Evolutionary conservation across 805 yeast species (phyloP).

Genomic region (Metschnikowia henanensis): DNA sequence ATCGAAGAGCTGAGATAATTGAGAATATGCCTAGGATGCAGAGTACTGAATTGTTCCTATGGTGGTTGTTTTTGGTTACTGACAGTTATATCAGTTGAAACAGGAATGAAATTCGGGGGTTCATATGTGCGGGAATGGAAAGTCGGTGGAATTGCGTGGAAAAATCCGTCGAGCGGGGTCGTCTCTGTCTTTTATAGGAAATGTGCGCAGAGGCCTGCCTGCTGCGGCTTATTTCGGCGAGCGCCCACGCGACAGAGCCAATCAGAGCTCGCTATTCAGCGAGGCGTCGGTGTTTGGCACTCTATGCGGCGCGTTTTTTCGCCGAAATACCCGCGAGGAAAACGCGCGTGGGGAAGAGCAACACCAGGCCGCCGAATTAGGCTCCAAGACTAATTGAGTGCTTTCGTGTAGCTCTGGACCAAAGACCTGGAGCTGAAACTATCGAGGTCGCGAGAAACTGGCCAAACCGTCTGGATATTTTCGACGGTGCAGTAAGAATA

Average conservation of each 20-base stretch:
- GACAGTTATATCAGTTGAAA: no score
- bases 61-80: no score
- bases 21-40: neutral
- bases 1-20: neutral
- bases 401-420: no score
- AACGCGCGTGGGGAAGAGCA: neutral
- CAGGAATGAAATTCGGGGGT: neutral
- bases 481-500: no score
- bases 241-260: neutral
- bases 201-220: neutral
- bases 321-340: conserved; percentile 6
- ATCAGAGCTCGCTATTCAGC: conserved; percentile 4
- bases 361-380: neutral
- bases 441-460: no score
- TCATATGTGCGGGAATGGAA: neutral
- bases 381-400: no score
- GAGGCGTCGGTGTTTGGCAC: conserved; percentile 2
- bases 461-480: no score
- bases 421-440: no score
- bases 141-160: neutral
- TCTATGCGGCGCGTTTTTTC: neutral
- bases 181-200: neutral
- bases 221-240: conserved; percentile 5
- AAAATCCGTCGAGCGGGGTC: neutral
- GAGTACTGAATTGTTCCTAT: no score